Evolutionary conservation across 2,329 filamentous ascomycete genomes (phyloP).

Genomic region (Epichloe typhina): DNA sequence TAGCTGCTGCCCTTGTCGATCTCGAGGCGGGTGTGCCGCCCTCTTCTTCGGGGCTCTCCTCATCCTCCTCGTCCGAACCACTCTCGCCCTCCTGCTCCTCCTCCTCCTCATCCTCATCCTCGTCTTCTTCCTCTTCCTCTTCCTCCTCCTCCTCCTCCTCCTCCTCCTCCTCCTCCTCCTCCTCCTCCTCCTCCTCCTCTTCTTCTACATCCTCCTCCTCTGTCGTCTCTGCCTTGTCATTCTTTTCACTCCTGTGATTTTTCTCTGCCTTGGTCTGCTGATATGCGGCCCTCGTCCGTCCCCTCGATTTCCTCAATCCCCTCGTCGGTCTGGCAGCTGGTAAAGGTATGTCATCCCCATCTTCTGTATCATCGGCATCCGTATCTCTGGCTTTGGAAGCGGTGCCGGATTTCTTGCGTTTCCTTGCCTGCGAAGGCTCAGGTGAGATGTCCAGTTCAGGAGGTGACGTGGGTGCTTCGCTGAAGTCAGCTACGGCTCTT

Average conservation of each 20-base stretch:
- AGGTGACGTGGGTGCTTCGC: conserved; percentile 35
- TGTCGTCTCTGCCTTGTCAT: conserved; percentile 17
- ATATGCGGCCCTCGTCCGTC: conserved; percentile 30
- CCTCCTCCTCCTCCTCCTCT: conserved; percentile 18
- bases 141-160: conserved; percentile 14
- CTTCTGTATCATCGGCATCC: conserved; percentile 36
- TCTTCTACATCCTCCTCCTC: conserved; percentile 18
- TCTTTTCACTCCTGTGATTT: conserved; percentile 11
- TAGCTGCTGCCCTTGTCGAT: conserved; percentile 8
- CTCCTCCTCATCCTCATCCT: conserved; percentile 17
- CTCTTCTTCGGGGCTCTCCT: conserved; percentile 9
- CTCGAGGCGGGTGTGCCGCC: conserved; percentile 24
- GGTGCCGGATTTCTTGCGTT: conserved; percentile 31
- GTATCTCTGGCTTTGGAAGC: conserved; percentile 24
- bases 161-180: conserved; percentile 10
- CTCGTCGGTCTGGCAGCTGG: conserved; percentile 25
- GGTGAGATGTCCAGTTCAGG: conserved; percentile 28
- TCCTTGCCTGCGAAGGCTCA: conserved; percentile 20
- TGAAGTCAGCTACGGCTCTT: conserved; percentile 29
- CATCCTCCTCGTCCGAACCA: conserved; percentile 15
- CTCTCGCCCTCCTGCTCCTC: conserved; percentile 20
- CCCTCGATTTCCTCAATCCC: conserved; percentile 22
- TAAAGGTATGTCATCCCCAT: conserved; percentile 27
- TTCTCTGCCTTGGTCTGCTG: conserved; percentile 25
- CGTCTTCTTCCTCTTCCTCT: conserved; percentile 18